phyloP scores from a whole-genome alignment of 345 rosid genomes.

The Salix udensis region DNA sequence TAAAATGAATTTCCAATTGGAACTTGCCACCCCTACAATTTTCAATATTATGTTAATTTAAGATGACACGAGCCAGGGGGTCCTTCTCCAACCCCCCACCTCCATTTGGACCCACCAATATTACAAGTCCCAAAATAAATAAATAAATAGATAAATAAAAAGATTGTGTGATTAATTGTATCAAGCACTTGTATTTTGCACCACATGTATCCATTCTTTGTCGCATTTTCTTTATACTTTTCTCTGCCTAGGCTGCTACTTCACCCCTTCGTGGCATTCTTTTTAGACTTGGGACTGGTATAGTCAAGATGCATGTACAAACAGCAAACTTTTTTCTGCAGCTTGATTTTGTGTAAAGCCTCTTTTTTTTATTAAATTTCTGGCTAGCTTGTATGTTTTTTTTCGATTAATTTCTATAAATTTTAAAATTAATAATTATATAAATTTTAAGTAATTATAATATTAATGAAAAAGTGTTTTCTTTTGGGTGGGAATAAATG shows the following conservation, averaged over 20 bases:
- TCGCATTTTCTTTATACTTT: background rate
- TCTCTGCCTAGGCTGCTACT: background rate
- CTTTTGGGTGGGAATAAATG: too few species aligned
- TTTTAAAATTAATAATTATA: too few species aligned
- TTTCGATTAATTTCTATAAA: too few species aligned
- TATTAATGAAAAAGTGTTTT: too few species aligned
- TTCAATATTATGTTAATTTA: background rate
- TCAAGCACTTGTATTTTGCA: background rate
- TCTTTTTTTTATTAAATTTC: too few species aligned
- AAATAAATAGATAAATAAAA: too few species aligned
- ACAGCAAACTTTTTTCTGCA: too few species aligned
- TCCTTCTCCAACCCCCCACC: background rate
- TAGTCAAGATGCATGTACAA: background rate
- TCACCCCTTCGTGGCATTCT: background rate
- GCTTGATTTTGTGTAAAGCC: too few species aligned
- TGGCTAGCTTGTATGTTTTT: accelerated
- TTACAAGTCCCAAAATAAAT: too few species aligned
- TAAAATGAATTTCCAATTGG: background rate
- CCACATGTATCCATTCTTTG: background rate
- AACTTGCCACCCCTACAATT: too few species aligned
- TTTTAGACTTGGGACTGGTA: background rate
- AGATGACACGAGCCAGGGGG: background rate
- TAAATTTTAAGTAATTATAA: too few species aligned
- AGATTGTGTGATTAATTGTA: too few species aligned
- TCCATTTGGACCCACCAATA: background rate